Percentiles rank a stretch among this genome's conserved stretches.
phyloP scores from a whole-genome alignment of 1,284 basidiomycete genomes.

The Inonotus obliquus region DNA sequence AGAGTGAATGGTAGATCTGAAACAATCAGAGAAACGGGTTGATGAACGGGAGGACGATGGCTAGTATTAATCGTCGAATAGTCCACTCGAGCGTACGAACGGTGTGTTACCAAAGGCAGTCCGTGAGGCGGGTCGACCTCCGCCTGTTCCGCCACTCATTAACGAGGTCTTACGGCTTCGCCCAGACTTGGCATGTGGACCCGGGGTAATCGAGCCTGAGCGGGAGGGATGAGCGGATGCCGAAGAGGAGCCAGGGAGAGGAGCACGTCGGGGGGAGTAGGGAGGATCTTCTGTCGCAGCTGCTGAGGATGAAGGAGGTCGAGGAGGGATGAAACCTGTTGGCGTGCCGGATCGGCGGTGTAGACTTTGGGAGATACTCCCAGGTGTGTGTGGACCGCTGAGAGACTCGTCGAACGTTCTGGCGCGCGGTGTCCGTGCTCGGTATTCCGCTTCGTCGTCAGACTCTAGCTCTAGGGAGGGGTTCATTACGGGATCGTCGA shows the following conservation, averaged over 20 bases:
- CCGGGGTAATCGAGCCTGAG: too few species aligned
- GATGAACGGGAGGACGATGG: not conserved
- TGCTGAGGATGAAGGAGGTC: not conserved
- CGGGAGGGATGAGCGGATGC: not conserved
- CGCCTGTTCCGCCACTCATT: not conserved
- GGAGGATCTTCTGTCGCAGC: not conserved
- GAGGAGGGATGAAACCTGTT: not conserved
- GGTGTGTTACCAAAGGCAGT: conserved; percentile 6
- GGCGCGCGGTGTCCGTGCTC: not conserved
- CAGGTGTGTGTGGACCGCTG: too few species aligned
- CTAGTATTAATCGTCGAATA: conserved; percentile 3
- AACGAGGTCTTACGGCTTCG: not conserved
- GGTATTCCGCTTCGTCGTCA: not conserved
- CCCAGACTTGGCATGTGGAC: not conserved
- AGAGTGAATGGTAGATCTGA: too few species aligned
- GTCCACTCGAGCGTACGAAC: conserved; percentile 1
- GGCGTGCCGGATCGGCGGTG: not conserved
- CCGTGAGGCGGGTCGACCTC: not conserved
- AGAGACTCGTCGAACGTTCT: not conserved
- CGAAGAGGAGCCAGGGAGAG: not conserved
- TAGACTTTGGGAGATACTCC: not conserved
- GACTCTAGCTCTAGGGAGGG: not conserved
- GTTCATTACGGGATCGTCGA: conserved; percentile 2
- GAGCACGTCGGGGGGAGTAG: not conserved
- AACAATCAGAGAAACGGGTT: not conserved